Evolutionary conservation across 345 rosid species (phyloP), one percentile per base, ranked within the genome.

Genomic region (Populus pruinosa): DNA sequence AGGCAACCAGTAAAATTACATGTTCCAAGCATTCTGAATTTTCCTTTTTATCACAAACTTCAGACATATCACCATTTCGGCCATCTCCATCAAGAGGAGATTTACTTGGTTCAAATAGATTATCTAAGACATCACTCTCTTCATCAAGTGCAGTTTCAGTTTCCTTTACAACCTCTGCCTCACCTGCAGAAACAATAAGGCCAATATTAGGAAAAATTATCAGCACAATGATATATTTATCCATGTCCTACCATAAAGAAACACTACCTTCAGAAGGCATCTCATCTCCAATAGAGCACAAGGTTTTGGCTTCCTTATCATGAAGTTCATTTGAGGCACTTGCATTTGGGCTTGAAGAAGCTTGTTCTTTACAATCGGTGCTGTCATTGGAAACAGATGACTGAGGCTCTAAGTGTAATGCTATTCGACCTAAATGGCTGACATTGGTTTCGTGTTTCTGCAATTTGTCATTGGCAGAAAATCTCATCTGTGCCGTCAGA

Each of bases 401-500:
- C 49, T 78, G 86, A 72, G 71, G 67, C 69, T 73, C 84, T 44
- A 79, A 67, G 12, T 56, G 41, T 63, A 81, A 70, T 2, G 71
- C 36, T 67, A 72, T 69, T 65, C 75, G 84, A 79, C 75, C 80
- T 56, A 72, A 62, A 86, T 73, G 83, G 77, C 82, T 78, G 43
- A 13, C 80, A 67, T 76, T 81, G 83, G 81, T 81, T 74, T 81
- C 89, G 85, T 81, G 86, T 82, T 85, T 75, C 76, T 76, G 77
- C 41, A 81, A 80, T 69, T 85, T 82, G 7, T 88, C 88, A 55
- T 82, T 74, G 75, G 83, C 75, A 55, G 85, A 43, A 53, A 78
- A 82, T 84, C 89, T 91, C 82, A 75, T 87, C 71, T 92, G 91
- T 67, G 87, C 78, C 36, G 88, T 77, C 67, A 85, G 79, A 78